Evolutionary conservation across 192 early-diverging fungal species (phyloP).

Genomic region (Mycoemilia scoparia): DNA sequence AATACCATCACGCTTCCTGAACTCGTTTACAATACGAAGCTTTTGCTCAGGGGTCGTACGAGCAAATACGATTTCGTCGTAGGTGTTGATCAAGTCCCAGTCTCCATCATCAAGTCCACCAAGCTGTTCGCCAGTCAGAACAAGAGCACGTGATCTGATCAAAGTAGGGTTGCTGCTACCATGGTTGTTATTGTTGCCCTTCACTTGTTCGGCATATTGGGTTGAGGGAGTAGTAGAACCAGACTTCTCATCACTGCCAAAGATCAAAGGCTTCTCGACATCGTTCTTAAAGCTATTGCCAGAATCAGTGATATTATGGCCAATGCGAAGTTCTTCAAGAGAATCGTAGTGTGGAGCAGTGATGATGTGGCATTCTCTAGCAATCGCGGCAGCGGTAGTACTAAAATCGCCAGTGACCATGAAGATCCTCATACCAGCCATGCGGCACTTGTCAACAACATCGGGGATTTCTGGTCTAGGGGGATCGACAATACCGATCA

Average conservation of each 20-base stretch:
- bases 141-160: no score
- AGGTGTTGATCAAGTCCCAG: constrained; percentile 44
- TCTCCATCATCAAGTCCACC: constrained; percentile 30
- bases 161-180: neutral
- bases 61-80: constrained; percentile 56
- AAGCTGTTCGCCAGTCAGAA: constrained; percentile 40
- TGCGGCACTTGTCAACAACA: constrained; percentile 32
- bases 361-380: constrained; percentile 48
- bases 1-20: constrained; percentile 40
- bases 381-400: constrained; percentile 56
- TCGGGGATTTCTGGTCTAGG: constrained; percentile 45
- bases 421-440: constrained; percentile 46
- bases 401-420: constrained; percentile 67
- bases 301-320: no score
- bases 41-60: constrained; percentile 67
- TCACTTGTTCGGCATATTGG: neutral
- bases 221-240: neutral
- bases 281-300: constrained; percentile 1
- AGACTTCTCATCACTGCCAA: neutral
- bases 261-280: neutral
- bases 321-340: constrained; percentile 8
- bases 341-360: constrained; percentile 8
- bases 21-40: constrained; percentile 47
- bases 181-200: neutral
- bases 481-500: constrained; percentile 58